These are phyloP conservation scores for Monosporozyma aquatica DNA, from an alignment of 805 yeast genomes.

Conservation along the genomic window DNA sequence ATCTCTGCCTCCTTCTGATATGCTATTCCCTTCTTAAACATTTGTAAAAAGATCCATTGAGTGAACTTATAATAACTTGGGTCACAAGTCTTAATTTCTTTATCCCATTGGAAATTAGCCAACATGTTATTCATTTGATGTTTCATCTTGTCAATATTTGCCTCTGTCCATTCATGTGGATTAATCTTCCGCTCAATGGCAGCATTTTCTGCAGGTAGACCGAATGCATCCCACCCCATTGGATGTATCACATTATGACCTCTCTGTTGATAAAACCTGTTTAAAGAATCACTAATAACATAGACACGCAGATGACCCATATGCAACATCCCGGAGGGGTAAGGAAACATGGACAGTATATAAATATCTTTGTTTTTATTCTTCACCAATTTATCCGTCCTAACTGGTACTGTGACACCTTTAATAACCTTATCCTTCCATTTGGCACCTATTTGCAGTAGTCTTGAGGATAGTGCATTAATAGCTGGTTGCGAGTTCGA, in stretches of 20 bases:
- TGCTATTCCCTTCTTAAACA: conserved; percentile 71
- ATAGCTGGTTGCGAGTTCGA: background rate
- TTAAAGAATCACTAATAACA: conserved; percentile 76
- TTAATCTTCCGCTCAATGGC: conserved; percentile 77
- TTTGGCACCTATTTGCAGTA: conserved; percentile 19
- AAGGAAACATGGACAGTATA: conserved; percentile 85
- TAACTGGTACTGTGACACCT: conserved; percentile 9
- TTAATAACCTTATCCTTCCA: conserved; percentile 22
- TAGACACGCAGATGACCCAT: conserved; percentile 93
- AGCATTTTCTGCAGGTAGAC: conserved; percentile 96
- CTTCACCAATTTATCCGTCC: conserved; percentile 2
- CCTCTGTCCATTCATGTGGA: conserved; percentile 76
- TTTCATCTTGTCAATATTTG: conserved; percentile 80
- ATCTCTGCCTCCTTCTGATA: conserved; percentile 81
- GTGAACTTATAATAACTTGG: conserved; percentile 91
- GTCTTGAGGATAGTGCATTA: background rate
- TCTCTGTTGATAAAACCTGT: conserved; percentile 66
- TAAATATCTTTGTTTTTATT: conserved; percentile 30
- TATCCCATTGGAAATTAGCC: conserved; percentile 88
- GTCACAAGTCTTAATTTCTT: conserved; percentile 77
- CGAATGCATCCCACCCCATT: conserved; percentile 99
- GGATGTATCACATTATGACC: conserved; percentile 84
- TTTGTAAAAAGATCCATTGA: conserved; percentile 68
- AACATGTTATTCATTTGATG: conserved; percentile 68
- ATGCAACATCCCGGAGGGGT: conserved; percentile 88